phyloP scores from a whole-genome alignment of 495 filamentous ascomycete species.

The Penicillium alfredii region DNA sequence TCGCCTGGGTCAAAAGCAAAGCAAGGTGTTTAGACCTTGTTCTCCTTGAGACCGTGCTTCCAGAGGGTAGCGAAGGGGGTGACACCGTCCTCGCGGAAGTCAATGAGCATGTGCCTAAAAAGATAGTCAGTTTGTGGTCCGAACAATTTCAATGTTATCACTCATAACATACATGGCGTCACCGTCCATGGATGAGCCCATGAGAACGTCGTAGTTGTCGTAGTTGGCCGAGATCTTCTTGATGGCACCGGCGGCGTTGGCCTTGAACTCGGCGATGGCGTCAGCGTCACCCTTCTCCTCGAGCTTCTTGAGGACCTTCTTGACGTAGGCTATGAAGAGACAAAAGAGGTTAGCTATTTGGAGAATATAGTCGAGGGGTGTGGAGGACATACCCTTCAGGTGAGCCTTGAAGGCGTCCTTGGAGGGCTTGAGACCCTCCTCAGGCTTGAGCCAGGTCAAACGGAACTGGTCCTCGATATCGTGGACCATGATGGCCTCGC shows the following conservation, averaged over 20 bases:
- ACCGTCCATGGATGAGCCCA: slow-evolving; percentile 82
- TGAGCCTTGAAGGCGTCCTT: slow-evolving; percentile 75
- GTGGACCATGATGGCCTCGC: slow-evolving; percentile 62
- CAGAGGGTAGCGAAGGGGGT: slow-evolving; percentile 87
- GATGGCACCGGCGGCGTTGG: slow-evolving; percentile 60
- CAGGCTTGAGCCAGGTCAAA: slow-evolving; percentile 66
- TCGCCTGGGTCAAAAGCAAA: slow-evolving; percentile 3
- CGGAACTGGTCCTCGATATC: slow-evolving; percentile 93
- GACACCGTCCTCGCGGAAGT: slow-evolving; percentile 93
- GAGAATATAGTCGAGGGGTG: not conserved
- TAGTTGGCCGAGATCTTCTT: slow-evolving; percentile 77
- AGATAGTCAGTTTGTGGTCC: slow-evolving; percentile 12
- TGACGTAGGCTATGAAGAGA: slow-evolving; percentile 68
- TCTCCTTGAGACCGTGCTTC: slow-evolving; percentile 88
- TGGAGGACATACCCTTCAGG: slow-evolving; percentile 63
- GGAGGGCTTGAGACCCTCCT: slow-evolving; percentile 48
- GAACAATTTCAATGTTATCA: too few relatives aligned
- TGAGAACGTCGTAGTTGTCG: slow-evolving; percentile 92
- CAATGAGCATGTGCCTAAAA: slow-evolving; percentile 80
- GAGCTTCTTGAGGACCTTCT: slow-evolving; percentile 67
- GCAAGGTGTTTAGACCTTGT: slow-evolving; percentile 76
- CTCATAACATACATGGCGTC: slow-evolving; percentile 73
- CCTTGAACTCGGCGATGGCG: slow-evolving; percentile 71
- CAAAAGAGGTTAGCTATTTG: slow-evolving; percentile 2
- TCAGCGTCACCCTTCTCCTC: slow-evolving; percentile 55